phyloP scores from a whole-genome alignment of 1,284 basidiomycete species.

The Malassezia brasiliensis region DNA sequence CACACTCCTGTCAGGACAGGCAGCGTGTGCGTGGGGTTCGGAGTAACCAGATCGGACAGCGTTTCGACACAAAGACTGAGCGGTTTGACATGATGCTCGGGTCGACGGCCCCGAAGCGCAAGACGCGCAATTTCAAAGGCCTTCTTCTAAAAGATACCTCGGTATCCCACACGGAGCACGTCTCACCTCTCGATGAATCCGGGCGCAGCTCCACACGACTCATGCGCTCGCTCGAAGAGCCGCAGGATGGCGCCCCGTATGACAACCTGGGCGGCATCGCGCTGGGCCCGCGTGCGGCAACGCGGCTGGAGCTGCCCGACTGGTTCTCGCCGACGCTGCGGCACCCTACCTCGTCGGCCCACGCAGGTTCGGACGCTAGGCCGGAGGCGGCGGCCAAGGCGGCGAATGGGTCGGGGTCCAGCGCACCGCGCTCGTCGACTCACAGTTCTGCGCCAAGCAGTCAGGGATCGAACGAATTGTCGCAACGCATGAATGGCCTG shows the following conservation, averaged over 20 bases:
- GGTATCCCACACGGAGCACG: not conserved
- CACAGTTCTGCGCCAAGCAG: not conserved
- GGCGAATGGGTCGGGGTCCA: not conserved
- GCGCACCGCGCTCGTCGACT: not conserved
- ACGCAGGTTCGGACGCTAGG: too few relatives aligned
- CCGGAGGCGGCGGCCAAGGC: not conserved
- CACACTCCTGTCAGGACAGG: too few relatives aligned
- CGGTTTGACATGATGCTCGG: not conserved
- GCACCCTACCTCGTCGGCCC: not conserved
- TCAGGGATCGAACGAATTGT: conserved; percentile 11
- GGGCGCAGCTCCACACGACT: not conserved
- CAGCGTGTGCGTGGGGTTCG: too few relatives aligned
- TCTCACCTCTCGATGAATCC: not conserved
- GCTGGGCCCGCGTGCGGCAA: conserved; percentile 16
- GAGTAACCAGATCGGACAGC: too few relatives aligned
- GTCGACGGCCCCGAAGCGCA: conserved; percentile 20
- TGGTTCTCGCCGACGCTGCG: not conserved
- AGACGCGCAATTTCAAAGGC: conserved; percentile 48
- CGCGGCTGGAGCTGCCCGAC: not conserved
- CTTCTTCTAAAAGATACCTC: conserved; percentile 24
- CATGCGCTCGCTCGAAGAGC: not conserved
- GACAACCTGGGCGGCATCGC: not conserved
- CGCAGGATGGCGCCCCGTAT: not conserved
- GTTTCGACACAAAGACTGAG: not conserved
- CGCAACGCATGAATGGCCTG: conserved; percentile 22